Percentiles rank a stretch among this genome's conserved stretches.
These are phyloP conservation scores for Gossypioides kirkii DNA, from an alignment of 345 rosid genomes.

Conservation along the genomic window DNA sequence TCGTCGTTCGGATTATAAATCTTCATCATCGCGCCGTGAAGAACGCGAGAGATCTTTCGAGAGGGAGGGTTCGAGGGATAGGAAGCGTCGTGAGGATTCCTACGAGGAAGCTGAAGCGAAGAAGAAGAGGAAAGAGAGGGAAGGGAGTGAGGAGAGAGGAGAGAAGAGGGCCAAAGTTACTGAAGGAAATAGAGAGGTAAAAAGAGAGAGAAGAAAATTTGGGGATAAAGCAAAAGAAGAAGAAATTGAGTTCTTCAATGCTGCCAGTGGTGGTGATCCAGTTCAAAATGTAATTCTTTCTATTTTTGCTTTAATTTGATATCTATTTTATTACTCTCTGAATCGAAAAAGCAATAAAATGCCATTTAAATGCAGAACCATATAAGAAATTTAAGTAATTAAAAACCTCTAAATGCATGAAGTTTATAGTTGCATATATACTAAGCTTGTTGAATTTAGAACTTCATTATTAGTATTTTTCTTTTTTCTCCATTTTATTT, in stretches of 20 bases:
- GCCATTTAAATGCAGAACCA: neutral
- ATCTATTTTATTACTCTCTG: neutral
- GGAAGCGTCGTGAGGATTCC: conserved; percentile 28
- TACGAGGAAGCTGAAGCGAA: conserved; percentile 35
- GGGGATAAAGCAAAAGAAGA: conserved; percentile 39
- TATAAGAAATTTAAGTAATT: neutral
- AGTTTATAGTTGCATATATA: neutral
- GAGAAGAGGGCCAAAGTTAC: conserved; percentile 45
- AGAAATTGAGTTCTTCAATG: conserved; percentile 20
- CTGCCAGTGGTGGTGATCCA: conserved; percentile 20
- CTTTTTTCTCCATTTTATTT: neutral
- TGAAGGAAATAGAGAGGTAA: conserved; percentile 37
- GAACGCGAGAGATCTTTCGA: conserved; percentile 33
- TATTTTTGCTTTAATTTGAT: neutral
- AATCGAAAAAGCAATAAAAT: too few relatives aligned
- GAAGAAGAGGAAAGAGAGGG: conserved; percentile 36
- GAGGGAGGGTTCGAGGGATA: conserved; percentile 29
- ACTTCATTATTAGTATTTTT: neutral
- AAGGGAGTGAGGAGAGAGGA: conserved; percentile 32
- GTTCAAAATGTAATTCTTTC: conserved; percentile 47
- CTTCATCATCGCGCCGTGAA: conserved; percentile 35
- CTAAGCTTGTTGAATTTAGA: neutral
- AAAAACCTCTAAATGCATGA: neutral
- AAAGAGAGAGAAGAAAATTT: conserved; percentile 45
- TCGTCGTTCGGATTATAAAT: conserved; percentile 50